A percentile compares a stretch with the other conserved stretches of the same genome.
Conservation (phyloP, 1,284 basidiomycete genomes). For the Naganishia albida region DNA sequence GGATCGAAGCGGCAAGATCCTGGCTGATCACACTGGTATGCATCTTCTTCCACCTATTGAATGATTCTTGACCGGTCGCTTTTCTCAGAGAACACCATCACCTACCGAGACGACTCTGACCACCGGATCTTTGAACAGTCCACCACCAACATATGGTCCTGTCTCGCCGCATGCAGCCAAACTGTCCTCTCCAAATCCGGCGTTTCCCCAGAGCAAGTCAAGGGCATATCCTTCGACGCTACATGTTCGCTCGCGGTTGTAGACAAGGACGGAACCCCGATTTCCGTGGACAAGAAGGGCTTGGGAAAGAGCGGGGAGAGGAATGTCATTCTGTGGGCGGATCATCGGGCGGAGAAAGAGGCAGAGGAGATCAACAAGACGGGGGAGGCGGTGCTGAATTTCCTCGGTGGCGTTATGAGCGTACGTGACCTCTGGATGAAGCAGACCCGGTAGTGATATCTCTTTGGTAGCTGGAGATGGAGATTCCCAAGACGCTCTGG, state of each 20-base stretch:
- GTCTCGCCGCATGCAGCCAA: constrained; percentile 70
- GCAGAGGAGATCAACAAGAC: constrained; percentile 86
- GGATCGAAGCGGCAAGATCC: constrained; percentile 69
- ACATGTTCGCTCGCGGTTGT: constrained; percentile 93
- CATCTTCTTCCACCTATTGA: too few species aligned
- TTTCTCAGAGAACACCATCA: constrained; percentile 71
- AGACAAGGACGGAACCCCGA: constrained; percentile 70
- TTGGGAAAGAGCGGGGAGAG: constrained; percentile 65
- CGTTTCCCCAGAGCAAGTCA: constrained; percentile 67
- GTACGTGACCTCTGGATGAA: constrained; percentile 59
- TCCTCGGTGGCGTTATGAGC: constrained; percentile 95
- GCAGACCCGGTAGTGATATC: too few species aligned
- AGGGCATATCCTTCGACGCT: constrained; percentile 93
- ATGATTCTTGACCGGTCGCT: not conserved
- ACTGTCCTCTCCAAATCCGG: constrained; percentile 67
- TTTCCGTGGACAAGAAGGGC: constrained; percentile 70
- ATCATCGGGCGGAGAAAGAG: constrained; percentile 87
- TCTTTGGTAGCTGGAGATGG: constrained; percentile 82
- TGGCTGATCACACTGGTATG: constrained; percentile 59
- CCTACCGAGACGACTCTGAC: constrained; percentile 80
- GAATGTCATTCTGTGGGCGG: constrained; percentile 86
- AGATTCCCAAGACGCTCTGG: constrained; percentile 95
- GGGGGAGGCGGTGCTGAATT: constrained; percentile 82
- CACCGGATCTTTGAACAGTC: constrained; percentile 86
- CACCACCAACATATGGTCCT: constrained; percentile 80